A percentile compares a stretch with the other conserved stretches of the same genome.
Evolutionary conservation across 495 filamentous ascomycete genomes (phyloP).

Genomic region (Xanthoparmelia taractica): DNA sequence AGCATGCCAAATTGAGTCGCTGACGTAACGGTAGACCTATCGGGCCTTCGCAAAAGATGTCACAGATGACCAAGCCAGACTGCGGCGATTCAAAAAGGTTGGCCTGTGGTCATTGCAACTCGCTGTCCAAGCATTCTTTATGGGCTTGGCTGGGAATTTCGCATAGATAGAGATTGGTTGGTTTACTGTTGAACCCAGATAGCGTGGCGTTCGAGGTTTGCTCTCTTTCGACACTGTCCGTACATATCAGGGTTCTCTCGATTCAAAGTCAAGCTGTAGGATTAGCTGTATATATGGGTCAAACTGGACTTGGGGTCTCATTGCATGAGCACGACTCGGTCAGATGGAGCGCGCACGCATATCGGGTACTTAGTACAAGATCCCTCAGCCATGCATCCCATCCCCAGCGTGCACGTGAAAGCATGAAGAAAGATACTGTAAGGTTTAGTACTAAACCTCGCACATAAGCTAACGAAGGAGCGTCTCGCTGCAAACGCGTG

Average conservation of each 20-base stretch:
- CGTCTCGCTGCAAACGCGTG: background rate
- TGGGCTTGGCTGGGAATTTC: slow-evolving; percentile 86
- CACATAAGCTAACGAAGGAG: background rate
- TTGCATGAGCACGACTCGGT: background rate
- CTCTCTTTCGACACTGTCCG: background rate
- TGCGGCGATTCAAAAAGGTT: slow-evolving; percentile 87
- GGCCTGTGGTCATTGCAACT: slow-evolving; percentile 91
- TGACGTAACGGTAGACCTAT: slow-evolving; percentile 53
- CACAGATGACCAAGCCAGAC: slow-evolving; percentile 72
- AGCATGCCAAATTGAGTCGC: background rate
- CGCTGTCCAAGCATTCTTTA: slow-evolving; percentile 86
- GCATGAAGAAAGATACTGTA: background rate
- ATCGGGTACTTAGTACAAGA: background rate
- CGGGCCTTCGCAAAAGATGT: slow-evolving; percentile 85
- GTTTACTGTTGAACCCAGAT: background rate
- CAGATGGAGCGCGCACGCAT: background rate
- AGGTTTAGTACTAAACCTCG: background rate
- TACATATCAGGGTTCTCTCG: background rate
- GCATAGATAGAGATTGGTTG: slow-evolving; percentile 34
- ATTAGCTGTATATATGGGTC: slow-evolving; percentile 4
- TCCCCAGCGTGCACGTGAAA: background rate
- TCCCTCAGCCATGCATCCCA: background rate
- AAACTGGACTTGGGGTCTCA: background rate
- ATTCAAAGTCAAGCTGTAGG: background rate
- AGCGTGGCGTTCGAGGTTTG: slow-evolving; percentile 4